These are phyloP conservation scores for Salix dunnii DNA, from an alignment of 345 rosid genomes.

Conservation along the genomic window DNA sequence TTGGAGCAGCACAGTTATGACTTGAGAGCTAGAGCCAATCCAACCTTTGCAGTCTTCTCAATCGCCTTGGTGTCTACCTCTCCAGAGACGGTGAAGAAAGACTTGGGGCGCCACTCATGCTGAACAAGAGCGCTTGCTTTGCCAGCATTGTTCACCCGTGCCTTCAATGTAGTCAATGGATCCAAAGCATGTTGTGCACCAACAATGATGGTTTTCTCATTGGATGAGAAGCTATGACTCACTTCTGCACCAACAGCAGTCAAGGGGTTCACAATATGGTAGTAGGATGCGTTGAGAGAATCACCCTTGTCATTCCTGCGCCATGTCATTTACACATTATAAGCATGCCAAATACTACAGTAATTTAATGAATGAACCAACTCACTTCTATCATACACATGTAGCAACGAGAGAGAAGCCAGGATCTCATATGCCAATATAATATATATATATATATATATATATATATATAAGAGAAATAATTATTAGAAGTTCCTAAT, in stretches of 20 bases:
- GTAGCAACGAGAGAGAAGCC: background rate
- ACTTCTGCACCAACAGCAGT: constrained; percentile 85
- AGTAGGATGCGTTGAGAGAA: constrained; percentile 61
- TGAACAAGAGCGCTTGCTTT: constrained; percentile 72
- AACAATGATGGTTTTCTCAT: constrained; percentile 62
- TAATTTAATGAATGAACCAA: background rate
- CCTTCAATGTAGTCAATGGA: constrained; percentile 74
- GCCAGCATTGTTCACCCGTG: constrained; percentile 69
- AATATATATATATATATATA: too few relatives aligned
- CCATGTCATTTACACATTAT: background rate
- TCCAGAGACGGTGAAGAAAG: constrained; percentile 67
- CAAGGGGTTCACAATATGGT: constrained; percentile 59
- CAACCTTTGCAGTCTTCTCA: constrained; percentile 82
- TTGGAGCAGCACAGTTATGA: constrained; percentile 33
- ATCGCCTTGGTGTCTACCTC: constrained; percentile 87
- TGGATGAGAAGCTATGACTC: constrained; percentile 66
- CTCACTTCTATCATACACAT: too few relatives aligned
- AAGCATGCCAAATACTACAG: background rate
- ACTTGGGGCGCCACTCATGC: constrained; percentile 89
- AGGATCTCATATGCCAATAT: background rate
- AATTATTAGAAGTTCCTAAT: background rate
- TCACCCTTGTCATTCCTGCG: constrained; percentile 83
- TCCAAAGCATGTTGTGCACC: constrained; percentile 76
- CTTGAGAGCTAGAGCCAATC: constrained; percentile 82
- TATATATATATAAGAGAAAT: background rate